phyloP scores from a whole-genome alignment of 2,329 filamentous ascomycete species.

The Myriangium duriaei region DNA sequence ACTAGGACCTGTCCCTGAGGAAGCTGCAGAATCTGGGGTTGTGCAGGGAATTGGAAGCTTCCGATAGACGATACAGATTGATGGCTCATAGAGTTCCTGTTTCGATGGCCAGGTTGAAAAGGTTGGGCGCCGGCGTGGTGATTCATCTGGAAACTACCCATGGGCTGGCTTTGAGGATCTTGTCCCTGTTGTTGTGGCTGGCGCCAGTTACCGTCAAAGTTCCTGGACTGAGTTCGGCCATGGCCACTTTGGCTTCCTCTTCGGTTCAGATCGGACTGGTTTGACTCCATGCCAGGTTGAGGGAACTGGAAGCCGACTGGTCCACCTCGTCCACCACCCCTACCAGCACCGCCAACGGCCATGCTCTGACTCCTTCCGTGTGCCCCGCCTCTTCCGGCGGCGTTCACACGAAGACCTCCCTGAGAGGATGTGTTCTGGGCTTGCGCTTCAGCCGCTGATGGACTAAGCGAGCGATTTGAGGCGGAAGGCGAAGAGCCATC shows the following conservation, averaged over 20 bases:
- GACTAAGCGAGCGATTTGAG: slow-evolving; percentile 43
- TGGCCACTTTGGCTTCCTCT: slow-evolving; percentile 66
- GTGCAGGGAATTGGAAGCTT: slow-evolving; percentile 76
- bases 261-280: slow-evolving; percentile 53
- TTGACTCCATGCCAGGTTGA: slow-evolving; percentile 39
- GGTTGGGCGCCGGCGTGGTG: slow-evolving; percentile 56
- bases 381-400: slow-evolving; percentile 29
- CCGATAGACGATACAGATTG: slow-evolving; percentile 69
- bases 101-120: slow-evolving; percentile 87
- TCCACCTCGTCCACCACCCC: slow-evolving; percentile 53
- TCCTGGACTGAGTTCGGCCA: slow-evolving; percentile 70
- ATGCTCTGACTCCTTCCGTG: slow-evolving; percentile 78
- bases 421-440: slow-evolving; percentile 9
- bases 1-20: slow-evolving; percentile 73
- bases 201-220: slow-evolving; percentile 97
- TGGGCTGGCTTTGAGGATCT: slow-evolving; percentile 33
- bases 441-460: slow-evolving; percentile 20
- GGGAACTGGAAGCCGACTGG: slow-evolving; percentile 59
- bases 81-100: slow-evolving; percentile 72
- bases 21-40: slow-evolving; percentile 78
- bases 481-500: slow-evolving; percentile 37
- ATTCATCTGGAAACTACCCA: slow-evolving; percentile 55
- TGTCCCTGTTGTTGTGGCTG: slow-evolving; percentile 53
- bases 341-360: slow-evolving; percentile 53
- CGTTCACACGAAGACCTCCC: slow-evolving; percentile 21